Percentiles rank a stretch among this genome's conserved stretches.
Conservation (phyloP, 2,329 filamentous ascomycete genomes). For the Colletotrichum sp. region DNA sequence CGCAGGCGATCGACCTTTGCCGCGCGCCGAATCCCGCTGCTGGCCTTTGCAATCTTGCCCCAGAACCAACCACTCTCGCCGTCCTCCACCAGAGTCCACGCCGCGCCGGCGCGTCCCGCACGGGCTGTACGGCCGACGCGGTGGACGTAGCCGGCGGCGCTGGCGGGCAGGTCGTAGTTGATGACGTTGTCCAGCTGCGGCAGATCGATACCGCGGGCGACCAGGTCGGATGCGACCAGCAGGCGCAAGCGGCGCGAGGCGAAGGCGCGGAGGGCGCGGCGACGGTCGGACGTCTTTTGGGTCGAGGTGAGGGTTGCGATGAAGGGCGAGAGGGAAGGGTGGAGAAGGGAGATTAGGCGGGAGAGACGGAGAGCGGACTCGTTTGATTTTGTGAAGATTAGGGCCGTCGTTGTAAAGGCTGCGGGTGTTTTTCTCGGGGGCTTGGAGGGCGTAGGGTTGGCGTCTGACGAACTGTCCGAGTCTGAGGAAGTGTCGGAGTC, state of each 20-base stretch:
- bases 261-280: conserved; percentile 72
- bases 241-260: conserved; percentile 67
- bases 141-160: conserved; percentile 84
- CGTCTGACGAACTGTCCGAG: conserved; percentile 26
- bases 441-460: conserved; percentile 13
- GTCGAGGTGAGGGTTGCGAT: conserved; percentile 80
- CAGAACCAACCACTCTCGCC: conserved; percentile 92
- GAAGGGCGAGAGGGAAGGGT: conserved; percentile 58
- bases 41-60: conserved; percentile 71
- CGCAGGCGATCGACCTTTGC: conserved; percentile 52
- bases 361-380: conserved; percentile 87
- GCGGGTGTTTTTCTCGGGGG: not conserved
- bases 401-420: conserved; percentile 50
- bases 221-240: conserved; percentile 91
- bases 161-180: conserved; percentile 91
- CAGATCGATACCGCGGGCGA: conserved; percentile 88
- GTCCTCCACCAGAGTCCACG: conserved; percentile 87
- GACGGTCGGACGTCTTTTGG: conserved; percentile 72
- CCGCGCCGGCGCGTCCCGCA: conserved; percentile 75
- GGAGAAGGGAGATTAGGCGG: conserved; percentile 74
- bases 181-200: conserved; percentile 81
- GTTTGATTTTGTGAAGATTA: conserved; percentile 92
- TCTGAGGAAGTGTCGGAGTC: conserved; percentile 38
- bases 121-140: conserved; percentile 90
- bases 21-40: conserved; percentile 51